These are phyloP conservation scores for Solanum chacoense DNA, from an alignment of 305 asterid genomes.

Conservation along the genomic window DNA sequence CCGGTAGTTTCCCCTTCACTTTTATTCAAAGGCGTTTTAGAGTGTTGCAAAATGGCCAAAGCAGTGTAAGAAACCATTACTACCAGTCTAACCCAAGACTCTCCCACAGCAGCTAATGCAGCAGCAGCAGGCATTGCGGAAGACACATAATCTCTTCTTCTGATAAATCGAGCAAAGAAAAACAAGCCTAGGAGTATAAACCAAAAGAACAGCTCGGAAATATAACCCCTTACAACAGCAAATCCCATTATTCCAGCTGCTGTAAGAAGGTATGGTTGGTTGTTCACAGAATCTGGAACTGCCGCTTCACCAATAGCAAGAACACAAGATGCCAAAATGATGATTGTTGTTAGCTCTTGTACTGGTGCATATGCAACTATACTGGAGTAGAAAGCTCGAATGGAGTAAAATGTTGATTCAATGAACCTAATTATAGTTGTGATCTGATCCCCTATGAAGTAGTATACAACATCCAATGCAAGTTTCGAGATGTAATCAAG, in stretches of 20 bases:
- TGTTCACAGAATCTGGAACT: conserved; percentile 58
- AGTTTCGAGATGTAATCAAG: conserved; percentile 39
- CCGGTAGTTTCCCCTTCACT: conserved; percentile 18
- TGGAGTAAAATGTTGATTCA: conserved; percentile 46
- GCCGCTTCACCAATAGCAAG: conserved; percentile 62
- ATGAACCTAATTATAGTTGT: conserved; percentile 38
- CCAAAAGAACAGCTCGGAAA: conserved; percentile 74
- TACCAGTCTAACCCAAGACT: conserved; percentile 70
- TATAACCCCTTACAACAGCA: conserved; percentile 59
- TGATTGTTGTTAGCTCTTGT: conserved; percentile 53
- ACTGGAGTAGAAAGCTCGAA: conserved; percentile 67
- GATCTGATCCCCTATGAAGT: conserved; percentile 51
- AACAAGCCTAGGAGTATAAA: conserved; percentile 53
- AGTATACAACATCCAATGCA: conserved; percentile 37
- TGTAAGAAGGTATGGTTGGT: conserved; percentile 61
- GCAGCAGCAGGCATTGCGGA: conserved; percentile 74
- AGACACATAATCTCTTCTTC: conserved; percentile 63
- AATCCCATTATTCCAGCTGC: conserved; percentile 64
- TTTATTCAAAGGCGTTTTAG: conserved; percentile 13
- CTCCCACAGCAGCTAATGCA: conserved; percentile 75
- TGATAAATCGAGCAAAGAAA: conserved; percentile 40
- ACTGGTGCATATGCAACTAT: conserved; percentile 69
- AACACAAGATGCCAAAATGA: conserved; percentile 48
- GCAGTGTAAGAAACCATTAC: conserved; percentile 42
- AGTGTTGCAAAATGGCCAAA: conserved; percentile 49